Evolutionary conservation across 1,284 basidiomycete species (phyloP).

Genomic region (Ganoderma resinaceum): DNA sequence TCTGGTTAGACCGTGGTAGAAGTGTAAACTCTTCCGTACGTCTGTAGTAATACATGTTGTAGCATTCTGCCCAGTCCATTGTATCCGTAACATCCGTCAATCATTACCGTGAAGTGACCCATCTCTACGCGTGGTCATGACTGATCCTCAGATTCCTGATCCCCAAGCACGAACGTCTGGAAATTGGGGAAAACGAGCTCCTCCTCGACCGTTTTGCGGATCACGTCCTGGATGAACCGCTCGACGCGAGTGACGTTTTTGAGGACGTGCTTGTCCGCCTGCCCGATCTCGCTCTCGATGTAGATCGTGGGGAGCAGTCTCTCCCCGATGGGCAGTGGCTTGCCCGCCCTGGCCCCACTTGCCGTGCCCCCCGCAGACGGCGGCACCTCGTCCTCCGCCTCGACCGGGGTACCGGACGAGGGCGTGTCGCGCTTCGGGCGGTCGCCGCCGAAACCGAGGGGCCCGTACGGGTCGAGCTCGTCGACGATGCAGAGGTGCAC

Average conservation of each 20-base stretch:
- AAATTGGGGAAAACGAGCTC: slow-evolving; percentile 95
- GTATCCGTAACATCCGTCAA: not conserved
- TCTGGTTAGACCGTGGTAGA: slow-evolving; percentile 43
- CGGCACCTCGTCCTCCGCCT: slow-evolving; percentile 49
- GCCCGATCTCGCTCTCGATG: slow-evolving; percentile 97
- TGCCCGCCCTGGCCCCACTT: slow-evolving; percentile 42
- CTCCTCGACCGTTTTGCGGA: slow-evolving; percentile 93
- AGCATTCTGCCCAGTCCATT: not conserved
- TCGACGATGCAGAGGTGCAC: slow-evolving; percentile 91
- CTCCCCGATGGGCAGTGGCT: slow-evolving; percentile 80
- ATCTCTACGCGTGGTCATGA: slow-evolving; percentile 5
- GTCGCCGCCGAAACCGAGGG: slow-evolving; percentile 56
- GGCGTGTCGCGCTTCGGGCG: slow-evolving; percentile 55
- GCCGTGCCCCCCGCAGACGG: slow-evolving; percentile 35
- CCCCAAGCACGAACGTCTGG: slow-evolving; percentile 79
- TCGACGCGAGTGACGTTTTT: slow-evolving; percentile 98
- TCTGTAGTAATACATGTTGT: slow-evolving; percentile 36
- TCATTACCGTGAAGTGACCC: not conserved
- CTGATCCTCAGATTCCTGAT: slow-evolving; percentile 25
- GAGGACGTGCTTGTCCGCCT: slow-evolving; percentile 94
- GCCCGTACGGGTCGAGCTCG: slow-evolving; percentile 82
- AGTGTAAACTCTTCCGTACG: slow-evolving; percentile 28
- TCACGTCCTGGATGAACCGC: slow-evolving; percentile 93
- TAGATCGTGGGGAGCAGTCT: slow-evolving; percentile 89
- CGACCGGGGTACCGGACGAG: slow-evolving; percentile 39